Percentiles rank a stretch among this genome's conserved stretches.
Evolutionary conservation across 371 early-diverging fungal genomes (phyloP).

Genomic region (Mucor mucedo): DNA sequence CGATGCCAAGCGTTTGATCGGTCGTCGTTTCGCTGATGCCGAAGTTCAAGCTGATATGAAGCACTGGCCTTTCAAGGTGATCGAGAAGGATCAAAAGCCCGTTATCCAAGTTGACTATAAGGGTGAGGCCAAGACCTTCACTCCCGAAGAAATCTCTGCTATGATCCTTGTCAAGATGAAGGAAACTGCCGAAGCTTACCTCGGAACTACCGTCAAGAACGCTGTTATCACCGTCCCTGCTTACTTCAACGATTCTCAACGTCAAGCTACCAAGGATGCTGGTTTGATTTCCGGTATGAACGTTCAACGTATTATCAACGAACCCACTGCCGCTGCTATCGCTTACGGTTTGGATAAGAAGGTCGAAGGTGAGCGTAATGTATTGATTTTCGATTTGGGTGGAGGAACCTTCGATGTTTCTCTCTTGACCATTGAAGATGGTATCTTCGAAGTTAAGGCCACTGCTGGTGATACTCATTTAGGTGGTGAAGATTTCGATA

Average conservation of each 20-base stretch:
- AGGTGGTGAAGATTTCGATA: slow-evolving; percentile 98
- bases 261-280: slow-evolving; percentile 98
- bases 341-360: slow-evolving; percentile 93
- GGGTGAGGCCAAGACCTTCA: slow-evolving; percentile 85
- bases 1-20: slow-evolving; percentile 96
- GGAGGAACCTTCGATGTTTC: slow-evolving; percentile 99
- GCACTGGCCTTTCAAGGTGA: slow-evolving; percentile 89
- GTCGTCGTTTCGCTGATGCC: slow-evolving; percentile 87
- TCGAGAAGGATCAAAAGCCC: slow-evolving; percentile 94
- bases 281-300: slow-evolving; percentile 91
- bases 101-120: slow-evolving; percentile 89
- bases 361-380: slow-evolving; percentile 72
- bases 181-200: slow-evolving; percentile 87
- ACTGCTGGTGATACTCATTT: slow-evolving; percentile 95
- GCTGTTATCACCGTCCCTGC: slow-evolving; percentile 85
- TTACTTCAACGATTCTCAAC: slow-evolving; percentile 90
- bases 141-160: slow-evolving; percentile 94
- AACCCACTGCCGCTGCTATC: slow-evolving; percentile 97
- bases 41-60: slow-evolving; percentile 87
- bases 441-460: slow-evolving; percentile 94
- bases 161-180: slow-evolving; percentile 94
- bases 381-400: slow-evolving; percentile 97
- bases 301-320: slow-evolving; percentile 95
- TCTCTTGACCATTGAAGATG: slow-evolving; percentile 91
- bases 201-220: slow-evolving; percentile 79